Base-by-base conservation (phyloP, 495 filamentous ascomycete species). In the Lophium mytilinum region DNA sequence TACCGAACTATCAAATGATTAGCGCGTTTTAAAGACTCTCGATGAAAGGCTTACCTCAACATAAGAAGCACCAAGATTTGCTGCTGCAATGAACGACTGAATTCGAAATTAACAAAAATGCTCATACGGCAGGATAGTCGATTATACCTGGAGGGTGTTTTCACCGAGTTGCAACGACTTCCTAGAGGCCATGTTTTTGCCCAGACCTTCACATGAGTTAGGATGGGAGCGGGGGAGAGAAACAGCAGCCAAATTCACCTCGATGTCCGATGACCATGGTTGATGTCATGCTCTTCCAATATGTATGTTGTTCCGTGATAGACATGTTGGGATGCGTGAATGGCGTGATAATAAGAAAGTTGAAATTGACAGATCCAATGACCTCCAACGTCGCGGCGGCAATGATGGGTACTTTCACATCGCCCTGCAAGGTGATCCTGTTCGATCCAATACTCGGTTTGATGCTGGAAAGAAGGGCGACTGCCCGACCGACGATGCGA, bases 181-280 rank as follows among this genome's bases (percentile, higher is more conserved):
- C 66, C 86, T 84, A 24, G 85, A 81, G 14, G 81, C 76, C 50
- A 86, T 78, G 67, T 99, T 99, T 76, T 97, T 96, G 52, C 94
- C 94, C 30, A 96, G 72, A 48, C 93, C 45, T 48, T 48, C 17
- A 24, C 12, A 48, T 9, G 33, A 48, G 45, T 48, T 48, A 48
- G 45, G 45, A 48, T 21, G 33, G 17, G 14, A 24, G 2, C 14
- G 19, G 17, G 17, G 21, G 33, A 48, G 14, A 18, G 21, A 24
- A 48, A 30, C 17, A 24, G 12, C 9, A 47, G 33, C 21, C 15
- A 24, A 30, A 48, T 48, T 24, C 17, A 48, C 45, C 88, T 66
- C 93, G 83, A 71, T 98, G 93, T 24, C 93, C 93, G 61, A 97
- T 96, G 24, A 98, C 81, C 86, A 90, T 95, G 0, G 88, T 87